A percentile compares a stretch with the other conserved stretches of the same genome.
Evolutionary conservation across 768 basidiomycete species (phyloP).

Genomic region (Dictyophora rubrovolvata): DNA sequence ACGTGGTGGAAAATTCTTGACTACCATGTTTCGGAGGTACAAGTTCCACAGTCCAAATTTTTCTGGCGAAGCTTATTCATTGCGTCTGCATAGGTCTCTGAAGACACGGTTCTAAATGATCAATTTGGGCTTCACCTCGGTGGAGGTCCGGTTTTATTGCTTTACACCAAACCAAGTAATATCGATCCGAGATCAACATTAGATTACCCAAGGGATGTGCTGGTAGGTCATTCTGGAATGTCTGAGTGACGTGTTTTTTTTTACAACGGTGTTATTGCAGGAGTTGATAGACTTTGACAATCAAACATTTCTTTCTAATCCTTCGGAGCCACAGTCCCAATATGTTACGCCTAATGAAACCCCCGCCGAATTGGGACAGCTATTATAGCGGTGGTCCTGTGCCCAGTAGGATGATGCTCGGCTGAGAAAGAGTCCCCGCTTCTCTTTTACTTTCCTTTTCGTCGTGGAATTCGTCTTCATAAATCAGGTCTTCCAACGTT

Average conservation of each 20-base stretch:
- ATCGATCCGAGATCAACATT: not conserved
- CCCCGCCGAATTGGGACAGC: not conserved
- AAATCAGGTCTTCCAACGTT: no score
- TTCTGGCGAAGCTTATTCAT: not conserved
- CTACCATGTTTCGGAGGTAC: constrained; percentile 53
- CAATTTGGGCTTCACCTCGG: constrained; percentile 61
- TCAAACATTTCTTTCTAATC: not conserved
- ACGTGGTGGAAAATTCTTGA: constrained; percentile 80
- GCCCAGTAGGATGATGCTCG: no score
- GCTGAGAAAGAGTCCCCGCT: no score
- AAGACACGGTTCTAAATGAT: constrained; percentile 60
- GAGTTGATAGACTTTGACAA: constrained; percentile 3
- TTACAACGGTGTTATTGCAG: not conserved
- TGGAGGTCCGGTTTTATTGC: constrained; percentile 69
- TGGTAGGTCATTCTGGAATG: not conserved
- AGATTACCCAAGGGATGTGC: not conserved
- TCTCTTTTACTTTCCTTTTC: no score
- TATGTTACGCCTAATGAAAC: not conserved
- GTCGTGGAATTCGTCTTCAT: no score
- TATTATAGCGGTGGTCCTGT: no score
- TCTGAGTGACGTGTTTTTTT: no score
- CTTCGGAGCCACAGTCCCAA: not conserved
- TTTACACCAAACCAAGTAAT: constrained; percentile 40
- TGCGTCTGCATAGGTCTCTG: constrained; percentile 42
- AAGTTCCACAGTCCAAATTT: constrained; percentile 1